A percentile compares a stretch with the other conserved stretches of the same genome.
These are phyloP conservation scores for Lepiota venenata DNA, from an alignment of 768 basidiomycete species.

Conservation along the genomic window DNA sequence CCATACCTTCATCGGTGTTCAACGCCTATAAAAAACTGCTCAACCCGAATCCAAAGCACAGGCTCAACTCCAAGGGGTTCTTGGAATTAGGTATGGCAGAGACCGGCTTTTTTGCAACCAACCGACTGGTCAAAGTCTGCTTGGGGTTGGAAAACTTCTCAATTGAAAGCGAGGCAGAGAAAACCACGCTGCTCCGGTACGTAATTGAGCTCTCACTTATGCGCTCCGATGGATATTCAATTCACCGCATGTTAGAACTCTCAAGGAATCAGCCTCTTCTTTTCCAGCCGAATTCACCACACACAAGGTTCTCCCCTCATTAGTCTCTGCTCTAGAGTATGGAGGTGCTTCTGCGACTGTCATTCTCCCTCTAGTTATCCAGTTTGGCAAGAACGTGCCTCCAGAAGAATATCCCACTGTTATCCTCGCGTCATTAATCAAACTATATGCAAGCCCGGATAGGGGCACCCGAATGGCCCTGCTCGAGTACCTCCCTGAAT, in stretches of 20 bases:
- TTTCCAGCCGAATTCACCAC: conserved; percentile 87
- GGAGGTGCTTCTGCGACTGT: conserved; percentile 73
- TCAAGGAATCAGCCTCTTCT: conserved; percentile 75
- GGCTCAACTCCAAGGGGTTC: conserved; percentile 74
- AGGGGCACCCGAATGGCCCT: conserved; percentile 93
- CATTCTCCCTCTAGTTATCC: conserved; percentile 82
- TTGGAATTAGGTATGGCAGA: conserved; percentile 79
- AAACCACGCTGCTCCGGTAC: conserved; percentile 66
- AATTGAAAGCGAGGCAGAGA: conserved; percentile 78
- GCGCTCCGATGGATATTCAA: not conserved
- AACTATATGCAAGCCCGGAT: conserved; percentile 86
- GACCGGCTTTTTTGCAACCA: conserved; percentile 80
- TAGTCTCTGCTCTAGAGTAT: conserved; percentile 74
- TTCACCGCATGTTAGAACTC: conserved; percentile 41
- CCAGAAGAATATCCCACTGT: conserved; percentile 65
- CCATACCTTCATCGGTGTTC: conserved; percentile 74
- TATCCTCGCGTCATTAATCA: conserved; percentile 77
- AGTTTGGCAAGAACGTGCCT: conserved; percentile 69
- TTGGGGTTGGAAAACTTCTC: conserved; percentile 83
- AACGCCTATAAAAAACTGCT: conserved; percentile 83
- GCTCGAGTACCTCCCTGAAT: conserved; percentile 80
- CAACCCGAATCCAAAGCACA: conserved; percentile 81
- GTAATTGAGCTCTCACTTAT: conserved; percentile 5
- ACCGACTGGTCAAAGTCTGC: conserved; percentile 83
- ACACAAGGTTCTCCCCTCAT: conserved; percentile 83